Evolutionary conservation across 352 stramenopile species (phyloP).

Genomic region (Phytophthora fragariae): DNA sequence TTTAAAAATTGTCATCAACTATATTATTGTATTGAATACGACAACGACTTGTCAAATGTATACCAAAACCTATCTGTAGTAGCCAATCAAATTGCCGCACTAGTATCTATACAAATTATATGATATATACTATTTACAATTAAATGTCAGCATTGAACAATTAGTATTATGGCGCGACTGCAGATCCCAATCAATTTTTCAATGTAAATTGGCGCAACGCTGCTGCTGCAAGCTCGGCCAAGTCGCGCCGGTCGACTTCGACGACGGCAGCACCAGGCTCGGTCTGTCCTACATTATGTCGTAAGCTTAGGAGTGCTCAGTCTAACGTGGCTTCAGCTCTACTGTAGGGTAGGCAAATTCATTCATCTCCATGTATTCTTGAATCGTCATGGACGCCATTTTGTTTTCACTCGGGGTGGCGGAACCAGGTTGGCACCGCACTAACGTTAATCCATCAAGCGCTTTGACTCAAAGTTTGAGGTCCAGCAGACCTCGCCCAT

Average conservation of each 20-base stretch:
- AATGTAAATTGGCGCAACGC: too few relatives aligned
- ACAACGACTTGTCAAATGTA: too few relatives aligned
- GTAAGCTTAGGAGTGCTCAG: neutral
- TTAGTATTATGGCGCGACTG: too few relatives aligned
- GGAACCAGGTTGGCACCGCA: neutral
- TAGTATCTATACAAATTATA: too few relatives aligned
- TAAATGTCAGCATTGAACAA: too few relatives aligned
- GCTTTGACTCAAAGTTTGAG: neutral
- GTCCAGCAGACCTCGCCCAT: neutral
- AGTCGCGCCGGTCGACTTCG: neutral
- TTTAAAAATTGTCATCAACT: too few relatives aligned
- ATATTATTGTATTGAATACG: too few relatives aligned
- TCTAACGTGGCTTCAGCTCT: neutral
- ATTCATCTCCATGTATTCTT: neutral
- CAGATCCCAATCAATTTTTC: too few relatives aligned
- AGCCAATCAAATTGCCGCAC: too few relatives aligned
- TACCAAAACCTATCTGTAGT: too few relatives aligned
- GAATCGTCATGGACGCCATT: neutral
- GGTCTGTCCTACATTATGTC: slow-evolving; percentile 28
- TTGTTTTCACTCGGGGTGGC: neutral
- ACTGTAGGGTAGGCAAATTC: neutral
- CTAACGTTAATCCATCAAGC: neutral
- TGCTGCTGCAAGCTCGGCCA: slow-evolving; percentile 37
- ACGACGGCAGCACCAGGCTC: neutral
- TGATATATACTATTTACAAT: too few relatives aligned